A percentile compares a stretch with the other conserved stretches of the same genome.
These are phyloP conservation scores for Dioscorea zingiberensis DNA, from an alignment of 106 monocot species.

Conservation along the genomic window DNA sequence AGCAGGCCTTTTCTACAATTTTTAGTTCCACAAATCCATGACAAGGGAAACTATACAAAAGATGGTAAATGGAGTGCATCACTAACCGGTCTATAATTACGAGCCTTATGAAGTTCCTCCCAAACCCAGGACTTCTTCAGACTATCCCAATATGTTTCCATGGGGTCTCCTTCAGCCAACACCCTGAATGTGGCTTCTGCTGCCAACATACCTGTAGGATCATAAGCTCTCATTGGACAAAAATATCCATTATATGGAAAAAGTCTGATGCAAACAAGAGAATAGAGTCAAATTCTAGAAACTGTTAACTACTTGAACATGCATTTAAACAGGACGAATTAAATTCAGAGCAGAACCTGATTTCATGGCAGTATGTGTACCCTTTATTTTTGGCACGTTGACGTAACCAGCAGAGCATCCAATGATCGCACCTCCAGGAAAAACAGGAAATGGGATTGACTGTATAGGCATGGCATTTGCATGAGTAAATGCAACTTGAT, in stretches of 20 bases:
- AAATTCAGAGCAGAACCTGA: conserved; percentile 45
- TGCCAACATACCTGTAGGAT: conserved; percentile 83
- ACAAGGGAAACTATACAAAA: not conserved
- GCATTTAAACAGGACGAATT: no score
- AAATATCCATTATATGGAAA: no score
- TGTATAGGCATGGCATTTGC: conserved; percentile 23
- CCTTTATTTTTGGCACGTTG: conserved; percentile 99
- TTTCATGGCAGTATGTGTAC: conserved; percentile 99
- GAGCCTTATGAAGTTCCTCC: conserved; percentile 78
- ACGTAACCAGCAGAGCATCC: conserved; percentile 97
- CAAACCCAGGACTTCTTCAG: conserved; percentile 94
- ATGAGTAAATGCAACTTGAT: not conserved
- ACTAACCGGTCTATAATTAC: conserved; percentile 91
- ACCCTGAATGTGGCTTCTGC: conserved; percentile 79
- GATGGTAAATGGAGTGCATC: not conserved
- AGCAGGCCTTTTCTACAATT: no score
- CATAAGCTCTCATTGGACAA: not conserved
- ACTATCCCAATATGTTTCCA: conserved; percentile 79
- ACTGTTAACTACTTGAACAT: no score
- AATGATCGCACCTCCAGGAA: conserved; percentile 96
- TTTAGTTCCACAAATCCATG: not conserved
- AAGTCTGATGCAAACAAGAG: no score
- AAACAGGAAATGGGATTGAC: conserved; percentile 92
- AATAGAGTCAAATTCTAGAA: no score
- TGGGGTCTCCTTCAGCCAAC: conserved; percentile 56